A percentile compares a stretch with the other conserved stretches of the same genome.
phyloP scores from a whole-genome alignment of 179 eudicot genomes.

The Gypsophila paniculata region DNA sequence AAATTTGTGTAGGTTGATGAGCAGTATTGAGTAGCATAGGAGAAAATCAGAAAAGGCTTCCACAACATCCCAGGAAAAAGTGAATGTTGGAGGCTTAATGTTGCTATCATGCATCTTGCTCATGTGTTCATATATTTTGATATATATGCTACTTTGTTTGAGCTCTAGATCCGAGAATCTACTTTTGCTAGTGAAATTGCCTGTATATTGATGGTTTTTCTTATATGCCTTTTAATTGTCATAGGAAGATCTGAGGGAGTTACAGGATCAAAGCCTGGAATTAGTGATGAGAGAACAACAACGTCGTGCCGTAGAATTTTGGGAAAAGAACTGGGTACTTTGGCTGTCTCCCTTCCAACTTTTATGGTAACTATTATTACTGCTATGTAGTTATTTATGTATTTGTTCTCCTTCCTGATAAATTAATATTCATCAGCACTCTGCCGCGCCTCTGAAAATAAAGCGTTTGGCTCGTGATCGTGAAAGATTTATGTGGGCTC shows the following conservation, averaged over 20 bases:
- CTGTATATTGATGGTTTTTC: constrained; percentile 8
- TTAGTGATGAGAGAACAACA: constrained; percentile 60
- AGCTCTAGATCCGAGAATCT: background rate
- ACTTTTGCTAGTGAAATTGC: background rate
- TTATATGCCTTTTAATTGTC: constrained; percentile 16
- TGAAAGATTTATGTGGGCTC: constrained; percentile 90
- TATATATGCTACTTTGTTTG: background rate
- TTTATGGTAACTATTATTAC: constrained; percentile 11
- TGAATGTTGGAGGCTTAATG: background rate
- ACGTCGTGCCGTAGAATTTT: constrained; percentile 73
- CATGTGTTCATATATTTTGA: background rate
- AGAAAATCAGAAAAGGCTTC: background rate
- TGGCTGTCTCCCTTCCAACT: constrained; percentile 7
- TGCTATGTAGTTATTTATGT: constrained; percentile 10
- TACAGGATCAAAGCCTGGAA: constrained; percentile 75
- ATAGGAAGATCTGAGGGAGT: constrained; percentile 87
- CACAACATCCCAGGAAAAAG: background rate
- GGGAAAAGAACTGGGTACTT: constrained; percentile 96
- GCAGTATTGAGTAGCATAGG: background rate
- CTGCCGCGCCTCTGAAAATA: constrained; percentile 84
- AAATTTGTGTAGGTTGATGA: constrained; percentile 2
- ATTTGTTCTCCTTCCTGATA: constrained; percentile 18
- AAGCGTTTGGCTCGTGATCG: constrained; percentile 84
- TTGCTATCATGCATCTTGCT: background rate
- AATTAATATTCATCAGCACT: constrained; percentile 47